phyloP scores from a whole-genome alignment of 805 yeast genomes.

The Candida michaelii region DNA sequence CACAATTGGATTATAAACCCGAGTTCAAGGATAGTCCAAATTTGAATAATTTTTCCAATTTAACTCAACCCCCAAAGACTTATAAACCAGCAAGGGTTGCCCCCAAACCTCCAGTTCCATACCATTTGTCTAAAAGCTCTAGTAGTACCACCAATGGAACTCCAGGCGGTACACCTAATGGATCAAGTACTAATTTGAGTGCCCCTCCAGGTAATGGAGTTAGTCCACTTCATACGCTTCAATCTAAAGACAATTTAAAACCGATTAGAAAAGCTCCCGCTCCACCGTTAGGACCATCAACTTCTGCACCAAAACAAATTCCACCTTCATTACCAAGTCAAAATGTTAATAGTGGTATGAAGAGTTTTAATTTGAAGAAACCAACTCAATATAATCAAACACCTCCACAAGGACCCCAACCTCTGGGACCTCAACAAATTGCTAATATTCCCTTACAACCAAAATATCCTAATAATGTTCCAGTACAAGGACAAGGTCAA shows the following conservation, averaged over 20 bases:
- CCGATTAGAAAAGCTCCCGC: constrained; percentile 56
- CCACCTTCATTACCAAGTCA: constrained; percentile 31
- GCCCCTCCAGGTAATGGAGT: constrained; percentile 13
- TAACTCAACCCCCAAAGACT: constrained; percentile 16
- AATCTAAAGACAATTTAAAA: constrained; percentile 27
- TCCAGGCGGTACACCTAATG: not conserved
- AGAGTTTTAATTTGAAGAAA: constrained; percentile 12
- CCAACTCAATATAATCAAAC: constrained; percentile 4
- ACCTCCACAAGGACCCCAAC: constrained; percentile 3
- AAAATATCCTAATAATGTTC: not conserved
- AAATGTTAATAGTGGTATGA: constrained; percentile 6
- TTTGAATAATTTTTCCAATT: constrained; percentile 12
- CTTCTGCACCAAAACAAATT: constrained; percentile 24
- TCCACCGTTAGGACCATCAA: constrained; percentile 14
- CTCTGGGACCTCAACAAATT: not conserved
- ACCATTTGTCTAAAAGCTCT: constrained; percentile 27
- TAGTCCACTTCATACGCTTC: constrained; percentile 36
- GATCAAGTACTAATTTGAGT: not conserved
- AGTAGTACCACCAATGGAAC: not conserved
- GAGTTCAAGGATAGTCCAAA: constrained; percentile 9
- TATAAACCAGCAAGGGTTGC: constrained; percentile 41
- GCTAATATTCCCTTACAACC: constrained; percentile 2
- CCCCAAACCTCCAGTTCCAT: constrained; percentile 46
- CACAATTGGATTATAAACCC: constrained; percentile 9
- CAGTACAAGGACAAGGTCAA: not conserved